Evolutionary conservation across 495 filamentous ascomycete genomes (phyloP), one percentile per base, ranked within the genome.

Genomic region (Jackrogersella multiformis): DNA sequence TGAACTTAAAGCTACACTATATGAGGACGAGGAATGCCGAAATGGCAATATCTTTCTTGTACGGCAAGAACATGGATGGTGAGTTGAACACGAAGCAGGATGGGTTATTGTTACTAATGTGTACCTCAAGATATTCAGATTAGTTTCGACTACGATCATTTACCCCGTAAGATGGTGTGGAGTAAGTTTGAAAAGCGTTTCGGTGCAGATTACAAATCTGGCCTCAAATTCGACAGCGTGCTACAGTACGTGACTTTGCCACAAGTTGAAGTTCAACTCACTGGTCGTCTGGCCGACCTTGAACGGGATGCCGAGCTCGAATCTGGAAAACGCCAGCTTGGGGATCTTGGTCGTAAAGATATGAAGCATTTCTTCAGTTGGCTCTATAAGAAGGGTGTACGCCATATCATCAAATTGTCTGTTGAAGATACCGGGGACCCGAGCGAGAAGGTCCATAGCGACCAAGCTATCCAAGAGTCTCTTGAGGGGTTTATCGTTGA

Each of bases 1-100:
- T 20, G 21, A 52, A 16, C 28, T 20, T 26, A 13, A 52, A 52
- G 18, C 8, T 52, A 12, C 28, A 35, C 10, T 52, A 52, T 21
- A 32, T 51, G 24, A 21, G 46, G 18, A 51, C 46, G n/a, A 51
- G 46, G 10, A 13, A 30, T n/a, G 24, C 21, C 5, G 46, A 51
- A n/a, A 51, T 51, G 46, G 46, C 26, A 1, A 51, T 32, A 7
- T 24, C n/a, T 6, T 51, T 51, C 46, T 51, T 51, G 23, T 51
- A 51, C 10, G 46, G 46, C 13, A 51, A 24, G 2, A 51, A 51
- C 6, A 51, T 51, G 46, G 46, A 51, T 32, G 46, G 46, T 51
- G 26, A 51, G 46, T 8, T 2, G 24, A 32, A 32, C 15, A 15
- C 34, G 5, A 32, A 51, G 5, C 6, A 8, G 28, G 13, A 20